Evolutionary conservation across 2,329 filamentous ascomycete genomes (phyloP).

Genomic region (Teratosphaeria pseudoeucalypti): DNA sequence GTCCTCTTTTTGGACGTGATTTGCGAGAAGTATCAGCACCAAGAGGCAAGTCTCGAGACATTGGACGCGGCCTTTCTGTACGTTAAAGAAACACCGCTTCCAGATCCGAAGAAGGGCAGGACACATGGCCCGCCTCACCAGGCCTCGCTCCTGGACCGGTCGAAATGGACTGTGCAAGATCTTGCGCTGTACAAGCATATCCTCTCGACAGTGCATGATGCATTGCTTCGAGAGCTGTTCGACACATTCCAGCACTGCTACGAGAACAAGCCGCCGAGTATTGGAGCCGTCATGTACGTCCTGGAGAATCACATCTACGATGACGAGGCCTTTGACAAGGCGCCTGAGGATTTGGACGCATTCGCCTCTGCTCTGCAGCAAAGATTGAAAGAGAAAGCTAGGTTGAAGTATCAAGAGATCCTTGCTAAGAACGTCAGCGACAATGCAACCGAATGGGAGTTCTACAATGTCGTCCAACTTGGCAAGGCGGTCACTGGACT

Average conservation of each 20-base stretch:
- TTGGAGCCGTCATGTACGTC: constrained; percentile 69
- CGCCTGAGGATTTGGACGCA: constrained; percentile 57
- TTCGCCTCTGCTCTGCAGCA: constrained; percentile 64
- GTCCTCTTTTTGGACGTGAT: constrained; percentile 77
- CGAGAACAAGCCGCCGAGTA: constrained; percentile 72
- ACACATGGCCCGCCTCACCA: constrained; percentile 37
- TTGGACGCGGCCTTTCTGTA: constrained; percentile 75
- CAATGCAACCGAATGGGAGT: constrained; percentile 75
- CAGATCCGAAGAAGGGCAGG: constrained; percentile 38
- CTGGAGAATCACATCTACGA: constrained; percentile 71
- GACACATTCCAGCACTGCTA: constrained; percentile 81
- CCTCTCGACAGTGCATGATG: constrained; percentile 66
- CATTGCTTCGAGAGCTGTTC: constrained; percentile 75
- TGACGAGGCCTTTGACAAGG: constrained; percentile 65
- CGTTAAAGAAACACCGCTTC: constrained; percentile 56
- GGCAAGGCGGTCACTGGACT: constrained; percentile 78
- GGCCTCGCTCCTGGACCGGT: constrained; percentile 39
- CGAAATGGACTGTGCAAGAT: constrained; percentile 42
- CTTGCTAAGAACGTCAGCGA: constrained; percentile 72
- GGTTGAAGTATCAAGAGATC: constrained; percentile 67
- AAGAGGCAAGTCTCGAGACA: constrained; percentile 70
- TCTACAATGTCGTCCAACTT: constrained; percentile 79
- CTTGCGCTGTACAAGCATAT: constrained; percentile 58
- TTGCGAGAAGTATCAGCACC: constrained; percentile 72
- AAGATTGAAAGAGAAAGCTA: constrained; percentile 62